Base-by-base conservation (phyloP, 2,329 filamentous ascomycete genomes). In the Colletotrichum sp. region DNA sequence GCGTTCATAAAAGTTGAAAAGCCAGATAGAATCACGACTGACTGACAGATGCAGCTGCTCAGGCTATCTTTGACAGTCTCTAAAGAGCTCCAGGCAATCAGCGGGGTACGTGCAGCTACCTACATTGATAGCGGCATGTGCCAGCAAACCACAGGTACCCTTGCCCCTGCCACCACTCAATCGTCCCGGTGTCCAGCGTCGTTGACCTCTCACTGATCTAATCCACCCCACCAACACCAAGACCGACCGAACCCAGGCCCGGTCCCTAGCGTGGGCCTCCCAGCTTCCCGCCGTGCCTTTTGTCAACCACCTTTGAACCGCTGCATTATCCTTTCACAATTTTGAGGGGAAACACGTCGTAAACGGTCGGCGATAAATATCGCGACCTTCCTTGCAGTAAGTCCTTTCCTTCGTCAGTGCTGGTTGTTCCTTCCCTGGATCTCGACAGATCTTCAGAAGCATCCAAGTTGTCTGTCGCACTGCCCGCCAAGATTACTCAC, bases 201-300 rank as follows among this genome's bases (percentile, higher is more conserved):
- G 62, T 26, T 30, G 13, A 30, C 55, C 55, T 30, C n/a, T 52
- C 70, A 71, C 73, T 76, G 73, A 69, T 76, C 73, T 73, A 69
- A 73, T 64, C 32, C 52, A 75, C 63, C 69, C 62, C 63, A 60
- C 72, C 68, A 75, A 64, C 68, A 62, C 71, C 71, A 64, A 52
- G 44, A 52, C 44, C 44, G 44, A 52, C 44, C 44, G 44, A 52
- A 52, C 44, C 44, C 44, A 52, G 44, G 34, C 49, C 13, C 57
- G 52, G 44, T 52, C 39, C 24, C 30, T 57, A 28, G 28, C 26
- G 30, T 63, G 57, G 71, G 26, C 49, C 69, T 67, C 60, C 57
- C 71, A 67, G 62, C 62, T 72, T 26, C 39, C 70, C 16, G 21
- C 64, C 18, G 49, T 30, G 28, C 49, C 62, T 39, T 16, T 67